Evolutionary conservation across 2,329 filamentous ascomycete genomes (phyloP), one percentile per base, ranked within the genome.

Genomic region (Chaetomium globosum): DNA sequence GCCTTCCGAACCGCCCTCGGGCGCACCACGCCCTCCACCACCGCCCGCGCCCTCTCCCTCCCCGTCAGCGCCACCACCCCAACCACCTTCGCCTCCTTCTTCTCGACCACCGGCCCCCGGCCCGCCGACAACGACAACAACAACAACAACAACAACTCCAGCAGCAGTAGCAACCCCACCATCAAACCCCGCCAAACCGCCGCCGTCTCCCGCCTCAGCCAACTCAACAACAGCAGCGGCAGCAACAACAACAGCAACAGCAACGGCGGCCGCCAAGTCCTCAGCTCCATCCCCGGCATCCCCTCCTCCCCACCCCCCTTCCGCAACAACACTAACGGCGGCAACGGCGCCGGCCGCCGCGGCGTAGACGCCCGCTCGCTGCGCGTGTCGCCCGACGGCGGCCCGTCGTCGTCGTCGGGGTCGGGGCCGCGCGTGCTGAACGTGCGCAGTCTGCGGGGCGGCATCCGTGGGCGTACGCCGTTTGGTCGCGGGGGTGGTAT

Each of bases 391-490:
- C 59, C 59, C n/a, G 39, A 28, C 49, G 48, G 13, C 4, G 36
- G 36, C 36, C 36, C 16, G 23, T 43, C n/a, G 8, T 26, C 48
- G 0, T 21, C 51, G 8, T 16, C 54, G 26, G n/a, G 21, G 8
- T 30, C 61, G 16, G 64, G 56, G 12, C 64, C 68, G 60, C 71
- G 69, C 49, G 67, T 75, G 31, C 71, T 75, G 69, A 75, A 72
- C 65, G 21, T 76, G 16, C 72, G 73, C 61, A 75, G 71, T 59
- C 56, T 73, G 39, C 65, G 59, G 33, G 63, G 59, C 36, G 59
- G 64, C 13, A 13, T 56, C 13, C 54, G 59, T 21, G 49, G 33
- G n/a, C 54, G 64, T 9, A 30, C 36, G 54, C 26, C 54, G 48
- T 57, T 57, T 36, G 43, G 53, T 6, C 30, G 59, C 1, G 53